Base-by-base conservation (phyloP, 306 rosid genomes). In the Cucumis hystrix region DNA sequence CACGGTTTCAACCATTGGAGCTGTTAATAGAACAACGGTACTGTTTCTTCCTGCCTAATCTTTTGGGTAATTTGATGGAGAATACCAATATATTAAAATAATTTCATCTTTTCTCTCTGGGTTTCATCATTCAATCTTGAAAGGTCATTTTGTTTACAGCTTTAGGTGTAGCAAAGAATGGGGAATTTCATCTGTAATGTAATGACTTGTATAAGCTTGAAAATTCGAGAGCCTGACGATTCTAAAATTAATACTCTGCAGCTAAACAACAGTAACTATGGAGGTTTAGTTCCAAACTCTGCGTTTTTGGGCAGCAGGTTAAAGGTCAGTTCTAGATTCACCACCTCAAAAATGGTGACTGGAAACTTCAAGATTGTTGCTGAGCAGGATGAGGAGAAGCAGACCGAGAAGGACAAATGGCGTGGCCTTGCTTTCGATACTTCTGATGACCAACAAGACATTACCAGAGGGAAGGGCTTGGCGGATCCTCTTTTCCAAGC, bases 381-480 rank as follows among this genome's bases (percentile, higher is more conserved):
- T 2, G 81, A 89, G 41, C 82, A 83, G 12, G 81, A 87, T 8
- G 92, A 89, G 68, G 83, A 81, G 82, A 89, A 89, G 82, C 96
- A 90, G 79, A 91, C 85, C 47, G 70, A 82, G 12, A 85, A 86
- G 79, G 97, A 91, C 79, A 88, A 81, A 83, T 93, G 98, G 98
- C 84, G 77, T 23, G 98, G 98, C 40, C 91, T 93, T 61, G 92
- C 88, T 25, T 72, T n/a, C 18, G 97, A 93, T 84, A 84, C 59
- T 39, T 93, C 98, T 40, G 98, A 93, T 84, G 97, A 93, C 74
- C 98, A 93, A 61, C 98, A 93, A 43, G 98, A 93, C 55, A 91
- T 93, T 78, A 89, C 97, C 1, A 80, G 97, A 79, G 93, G 98
- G 65, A 93, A 93, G 80, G 98, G 98, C 37, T 84, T 80, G 97